Percentiles rank a stretch among this genome's conserved stretches.
These are phyloP conservation scores for Cryptosporidium ubiquitum DNA, from an alignment of 169 alveolate species.

Conservation along the genomic window DNA sequence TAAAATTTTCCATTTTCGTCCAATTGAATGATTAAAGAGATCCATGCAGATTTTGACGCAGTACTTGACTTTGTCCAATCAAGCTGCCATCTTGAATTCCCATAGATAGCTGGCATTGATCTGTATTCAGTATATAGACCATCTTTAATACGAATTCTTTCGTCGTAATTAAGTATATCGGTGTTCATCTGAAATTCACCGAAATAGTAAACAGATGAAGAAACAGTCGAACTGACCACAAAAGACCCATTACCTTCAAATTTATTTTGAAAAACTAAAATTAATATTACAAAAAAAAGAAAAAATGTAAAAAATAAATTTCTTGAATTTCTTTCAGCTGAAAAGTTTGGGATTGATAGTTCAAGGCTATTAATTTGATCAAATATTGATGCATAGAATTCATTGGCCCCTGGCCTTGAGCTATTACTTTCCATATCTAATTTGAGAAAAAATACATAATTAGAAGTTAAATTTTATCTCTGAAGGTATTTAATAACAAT, in stretches of 20 bases:
- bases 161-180: background rate
- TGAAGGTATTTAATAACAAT: background rate
- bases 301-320: slow-evolving; percentile 12
- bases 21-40: slow-evolving; percentile 12
- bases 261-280: slow-evolving; percentile 23
- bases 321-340: slow-evolving; percentile 25
- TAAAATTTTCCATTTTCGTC: slow-evolving; percentile 3
- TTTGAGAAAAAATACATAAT: background rate
- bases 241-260: slow-evolving; percentile 25
- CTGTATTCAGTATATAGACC: background rate
- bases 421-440: slow-evolving; percentile 12
- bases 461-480: background rate
- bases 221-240: background rate
- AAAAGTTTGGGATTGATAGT: background rate
- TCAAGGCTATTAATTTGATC: slow-evolving; percentile 5
- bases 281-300: background rate
- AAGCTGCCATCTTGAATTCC: slow-evolving; percentile 65
- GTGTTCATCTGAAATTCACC: slow-evolving; percentile 38
- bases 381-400: background rate
- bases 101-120: background rate
- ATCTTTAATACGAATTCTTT: background rate
- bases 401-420: background rate
- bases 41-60: slow-evolving; percentile 43
- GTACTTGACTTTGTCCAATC: slow-evolving; percentile 64
- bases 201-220: slow-evolving; percentile 39